These are phyloP conservation scores for Leptodontidium sp. DNA, from an alignment of 2,329 filamentous ascomycete genomes.

Conservation along the genomic window DNA sequence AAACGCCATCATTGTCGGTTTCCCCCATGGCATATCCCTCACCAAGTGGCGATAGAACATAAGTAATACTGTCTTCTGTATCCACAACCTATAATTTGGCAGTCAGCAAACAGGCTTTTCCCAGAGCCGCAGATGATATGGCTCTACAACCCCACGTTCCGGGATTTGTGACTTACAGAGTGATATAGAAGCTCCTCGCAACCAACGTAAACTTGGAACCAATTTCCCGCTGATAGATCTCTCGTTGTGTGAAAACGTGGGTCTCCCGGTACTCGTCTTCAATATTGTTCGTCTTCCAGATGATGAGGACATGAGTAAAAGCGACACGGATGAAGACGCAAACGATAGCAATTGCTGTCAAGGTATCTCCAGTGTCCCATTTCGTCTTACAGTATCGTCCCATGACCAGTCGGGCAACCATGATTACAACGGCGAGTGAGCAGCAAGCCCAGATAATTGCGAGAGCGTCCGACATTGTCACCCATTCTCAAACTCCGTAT, in stretches of 20 bases:
- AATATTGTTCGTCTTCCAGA: conserved; percentile 50
- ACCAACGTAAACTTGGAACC: conserved; percentile 11
- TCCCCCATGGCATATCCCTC: conserved; percentile 17
- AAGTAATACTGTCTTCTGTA: conserved; percentile 34
- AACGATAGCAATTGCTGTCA: conserved; percentile 19
- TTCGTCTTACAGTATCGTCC: conserved; percentile 19
- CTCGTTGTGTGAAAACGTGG: conserved; percentile 8
- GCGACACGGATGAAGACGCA: conserved; percentile 16
- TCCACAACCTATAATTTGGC: conserved; percentile 26
- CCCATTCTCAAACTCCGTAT: background rate
- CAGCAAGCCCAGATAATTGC: conserved; percentile 4
- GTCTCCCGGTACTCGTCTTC: conserved; percentile 6
- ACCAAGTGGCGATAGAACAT: conserved; percentile 29
- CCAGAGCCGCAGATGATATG: background rate
- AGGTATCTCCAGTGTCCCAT: conserved; percentile 19
- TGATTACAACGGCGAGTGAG: conserved; percentile 21
- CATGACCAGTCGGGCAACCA: conserved; percentile 19
- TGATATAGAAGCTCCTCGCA: conserved; percentile 13
- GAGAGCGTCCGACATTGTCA: conserved; percentile 14
- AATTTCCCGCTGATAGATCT: conserved; percentile 11
- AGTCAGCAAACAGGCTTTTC: conserved; percentile 11
- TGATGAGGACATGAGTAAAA: conserved; percentile 48
- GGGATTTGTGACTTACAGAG: background rate
- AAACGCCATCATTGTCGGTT: conserved; percentile 27
- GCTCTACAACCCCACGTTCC: background rate